Percentiles rank a stretch among this genome's conserved stretches.
phyloP scores from a whole-genome alignment of 2,329 filamentous ascomycete species.

The Aspergillus japonicus region DNA sequence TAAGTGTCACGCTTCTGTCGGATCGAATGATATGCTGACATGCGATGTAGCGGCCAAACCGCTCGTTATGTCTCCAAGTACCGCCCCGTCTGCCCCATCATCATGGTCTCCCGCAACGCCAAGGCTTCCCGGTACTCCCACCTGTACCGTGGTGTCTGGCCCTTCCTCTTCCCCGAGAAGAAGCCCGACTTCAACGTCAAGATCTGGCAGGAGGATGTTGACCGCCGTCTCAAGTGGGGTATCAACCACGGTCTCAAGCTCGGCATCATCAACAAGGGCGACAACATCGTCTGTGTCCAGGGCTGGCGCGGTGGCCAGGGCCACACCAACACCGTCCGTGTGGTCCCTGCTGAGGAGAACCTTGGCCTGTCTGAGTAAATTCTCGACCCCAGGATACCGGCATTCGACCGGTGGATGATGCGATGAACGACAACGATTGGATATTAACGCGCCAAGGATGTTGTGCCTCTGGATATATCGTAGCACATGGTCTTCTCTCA shows the following conservation, averaged over 20 bases:
- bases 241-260: constrained; percentile 84
- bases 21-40: constrained; percentile 22
- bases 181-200: constrained; percentile 93
- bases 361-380: constrained; percentile 41
- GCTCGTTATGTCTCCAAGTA: constrained; percentile 97
- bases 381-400: constrained; percentile 1
- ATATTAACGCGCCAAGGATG: constrained; percentile 14
- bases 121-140: constrained; percentile 86
- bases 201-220: constrained; percentile 99
- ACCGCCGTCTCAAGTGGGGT: constrained; percentile 96
- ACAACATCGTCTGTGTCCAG: constrained; percentile 66
- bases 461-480: constrained; percentile 13
- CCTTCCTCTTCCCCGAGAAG: constrained; percentile 86
- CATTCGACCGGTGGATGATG: constrained; percentile 12
- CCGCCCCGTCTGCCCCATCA: constrained; percentile 96
- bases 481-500: constrained; percentile 16
- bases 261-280: constrained; percentile 74
- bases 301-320: constrained; percentile 68
- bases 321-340: constrained; percentile 64
- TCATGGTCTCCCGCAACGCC: constrained; percentile 93
- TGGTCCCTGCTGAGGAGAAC: constrained; percentile 50
- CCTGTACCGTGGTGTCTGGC: constrained; percentile 96
- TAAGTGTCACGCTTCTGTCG: constrained; percentile 29
- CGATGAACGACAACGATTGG: constrained; percentile 20
- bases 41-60: constrained; percentile 70